Evolutionary conservation across 345 rosid species (phyloP).

Genomic region (Eucalyptus globulus): DNA sequence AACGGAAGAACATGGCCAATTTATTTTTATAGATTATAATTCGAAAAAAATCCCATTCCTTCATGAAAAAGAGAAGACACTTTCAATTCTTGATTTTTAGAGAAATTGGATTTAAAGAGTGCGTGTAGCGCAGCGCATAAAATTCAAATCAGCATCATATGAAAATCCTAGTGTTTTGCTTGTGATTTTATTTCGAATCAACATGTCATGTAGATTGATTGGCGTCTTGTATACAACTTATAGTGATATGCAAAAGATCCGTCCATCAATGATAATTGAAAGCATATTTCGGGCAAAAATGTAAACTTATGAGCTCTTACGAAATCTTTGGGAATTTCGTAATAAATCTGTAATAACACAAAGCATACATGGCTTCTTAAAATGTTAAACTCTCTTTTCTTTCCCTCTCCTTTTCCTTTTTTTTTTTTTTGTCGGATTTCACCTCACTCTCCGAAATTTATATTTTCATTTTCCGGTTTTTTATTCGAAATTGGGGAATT

Average conservation of each 20-base stretch:
- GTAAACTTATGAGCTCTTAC: neutral
- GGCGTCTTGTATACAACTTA: too few species aligned
- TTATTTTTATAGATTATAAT: neutral
- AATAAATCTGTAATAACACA: neutral
- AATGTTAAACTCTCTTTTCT: neutral
- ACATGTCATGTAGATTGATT: too few species aligned
- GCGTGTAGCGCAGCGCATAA: rapidly evolving
- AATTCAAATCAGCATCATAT: too few species aligned
- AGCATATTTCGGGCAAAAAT: neutral
- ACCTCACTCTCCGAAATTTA: neutral
- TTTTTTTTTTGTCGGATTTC: neutral
- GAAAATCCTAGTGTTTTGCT: too few species aligned
- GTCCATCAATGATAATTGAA: too few species aligned
- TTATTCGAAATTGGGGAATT: neutral
- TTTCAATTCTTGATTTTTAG: neutral
- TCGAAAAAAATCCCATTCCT: neutral
- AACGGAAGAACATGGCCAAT: neutral
- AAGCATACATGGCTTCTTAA: neutral
- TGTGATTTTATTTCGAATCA: too few species aligned
- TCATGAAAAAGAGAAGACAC: neutral
- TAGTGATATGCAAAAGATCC: too few species aligned
- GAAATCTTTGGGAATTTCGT: neutral
- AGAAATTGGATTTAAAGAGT: too few species aligned
- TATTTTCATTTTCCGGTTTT: rapidly evolving
- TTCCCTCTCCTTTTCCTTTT: neutral